Base-by-base conservation (phyloP, 1,284 basidiomycete species). In the Ganoderma boninense region DNA sequence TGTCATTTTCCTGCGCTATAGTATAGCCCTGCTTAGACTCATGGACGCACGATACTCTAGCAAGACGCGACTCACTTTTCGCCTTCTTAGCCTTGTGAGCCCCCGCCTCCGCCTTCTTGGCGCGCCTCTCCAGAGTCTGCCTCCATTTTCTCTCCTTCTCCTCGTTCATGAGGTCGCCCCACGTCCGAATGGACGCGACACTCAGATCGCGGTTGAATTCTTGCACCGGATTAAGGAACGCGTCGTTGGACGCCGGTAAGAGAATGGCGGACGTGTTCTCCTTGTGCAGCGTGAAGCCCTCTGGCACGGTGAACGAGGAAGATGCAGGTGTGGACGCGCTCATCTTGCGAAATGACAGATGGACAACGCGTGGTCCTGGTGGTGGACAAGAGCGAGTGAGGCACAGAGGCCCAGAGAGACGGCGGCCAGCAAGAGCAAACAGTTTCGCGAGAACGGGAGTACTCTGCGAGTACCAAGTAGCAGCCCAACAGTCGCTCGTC, bases 141-240 rank as follows among this genome's bases (percentile, higher is more conserved):
- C 83, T 85, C 86, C 90, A 92, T 76, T 86, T 88, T 71, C 83
- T 85, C 78, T 90, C 87, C 81, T 92, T 93, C 71, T 87, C 85
- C 74, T 84, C 87, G 79, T 96, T 90, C 72, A 91, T 77, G 57
- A 91, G 85, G 75, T 97, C 91, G 71, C 92, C 91, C 95, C 96
- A 98, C 1, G 91, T 89, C 20, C 89, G 87, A 71, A 99, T 99
- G 72, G 93, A 94, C 8, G 97, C 94, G 44, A 98, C 92, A 73
- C 94, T 96, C 66, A 97, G 82, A 82, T 99, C 97, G 57, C 98
- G 89, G 82, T 99, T 99, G 86, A 98, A 99, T 81, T 99, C 96
- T 79, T 99, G 97, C 8, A 99, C 95, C 2, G 98, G 97, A 79
- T 99, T 99, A 70, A 99, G 84, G 82, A 99, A 99, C 0, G 96